Percentiles rank a stretch among this genome's conserved stretches.
These are phyloP conservation scores for Pseudonitzschia pungens DNA, from an alignment of 108 stramenopile species.

Conservation along the genomic window DNA sequence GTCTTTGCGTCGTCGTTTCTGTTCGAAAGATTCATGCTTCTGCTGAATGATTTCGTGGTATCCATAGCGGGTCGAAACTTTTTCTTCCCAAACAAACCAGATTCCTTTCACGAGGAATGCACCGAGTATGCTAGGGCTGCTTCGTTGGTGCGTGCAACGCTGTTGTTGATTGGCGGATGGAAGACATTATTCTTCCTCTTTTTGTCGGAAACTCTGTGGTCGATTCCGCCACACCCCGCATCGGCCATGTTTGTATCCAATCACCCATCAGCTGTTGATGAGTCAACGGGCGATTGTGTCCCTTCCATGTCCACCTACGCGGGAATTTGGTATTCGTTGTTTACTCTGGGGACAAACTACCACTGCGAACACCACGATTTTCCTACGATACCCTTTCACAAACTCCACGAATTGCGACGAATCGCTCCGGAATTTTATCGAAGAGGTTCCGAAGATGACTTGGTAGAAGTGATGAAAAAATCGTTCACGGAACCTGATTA, in stretches of 20 bases:
- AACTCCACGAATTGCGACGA: conserved; percentile 51
- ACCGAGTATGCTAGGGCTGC: conserved; percentile 63
- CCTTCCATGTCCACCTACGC: conserved; percentile 73
- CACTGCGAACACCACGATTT: conserved; percentile 88
- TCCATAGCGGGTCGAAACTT: conserved; percentile 62
- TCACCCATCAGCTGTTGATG: conserved; percentile 48
- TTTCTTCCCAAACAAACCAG: conserved; percentile 82
- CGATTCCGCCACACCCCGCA: conserved; percentile 78
- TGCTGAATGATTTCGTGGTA: conserved; percentile 70
- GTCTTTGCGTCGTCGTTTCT: conserved; percentile 60
- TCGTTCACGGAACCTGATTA: conserved; percentile 69
- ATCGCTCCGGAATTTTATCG: conserved; percentile 82
- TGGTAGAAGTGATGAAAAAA: conserved; percentile 57
- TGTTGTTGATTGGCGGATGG: conserved; percentile 59
- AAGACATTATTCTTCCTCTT: conserved; percentile 65
- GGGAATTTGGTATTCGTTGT: conserved; percentile 65
- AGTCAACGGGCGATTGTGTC: conserved; percentile 21
- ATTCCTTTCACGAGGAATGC: conserved; percentile 65
- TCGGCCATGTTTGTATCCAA: conserved; percentile 80
- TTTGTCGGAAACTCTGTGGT: conserved; percentile 72
- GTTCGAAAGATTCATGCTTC: conserved; percentile 65
- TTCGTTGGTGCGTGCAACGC: conserved; percentile 36
- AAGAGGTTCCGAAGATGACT: conserved; percentile 38
- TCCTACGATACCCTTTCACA: conserved; percentile 73
- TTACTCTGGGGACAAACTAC: conserved; percentile 76